Conservation (phyloP, 257 asterid genomes). For the Ilex asprella region DNA sequence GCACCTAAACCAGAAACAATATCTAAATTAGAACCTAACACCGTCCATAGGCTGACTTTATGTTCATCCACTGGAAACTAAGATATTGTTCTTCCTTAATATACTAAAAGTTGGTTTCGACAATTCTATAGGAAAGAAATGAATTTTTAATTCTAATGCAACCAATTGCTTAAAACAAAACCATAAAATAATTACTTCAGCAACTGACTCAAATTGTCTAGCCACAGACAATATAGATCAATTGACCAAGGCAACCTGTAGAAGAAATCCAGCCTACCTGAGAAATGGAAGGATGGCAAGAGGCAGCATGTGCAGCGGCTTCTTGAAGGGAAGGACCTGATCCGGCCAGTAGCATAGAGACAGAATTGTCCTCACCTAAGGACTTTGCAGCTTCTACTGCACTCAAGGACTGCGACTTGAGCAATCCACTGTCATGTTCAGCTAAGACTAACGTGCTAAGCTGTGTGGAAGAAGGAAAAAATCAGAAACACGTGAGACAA, state of each 20-base stretch:
- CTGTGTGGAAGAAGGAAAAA: conserved; percentile 24
- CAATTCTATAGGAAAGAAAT: no score
- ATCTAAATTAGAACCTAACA: conserved; percentile 2
- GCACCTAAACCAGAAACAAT: conserved; percentile 47
- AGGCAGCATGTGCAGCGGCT: conserved; percentile 77
- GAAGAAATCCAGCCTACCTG: conserved; percentile 30
- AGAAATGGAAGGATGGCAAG: conserved; percentile 70
- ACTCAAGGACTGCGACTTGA: conserved; percentile 65
- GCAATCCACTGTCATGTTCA: conserved; percentile 70
- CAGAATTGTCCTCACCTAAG: conserved; percentile 52
- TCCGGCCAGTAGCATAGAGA: conserved; percentile 79
- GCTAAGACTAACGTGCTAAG: conserved; percentile 79
- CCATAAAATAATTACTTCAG: no score
- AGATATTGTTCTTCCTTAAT: no score
- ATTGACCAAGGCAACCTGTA: no score
- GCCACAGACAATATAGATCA: no score
- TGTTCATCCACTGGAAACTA: not conserved
- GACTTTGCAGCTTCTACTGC: conserved; percentile 81
- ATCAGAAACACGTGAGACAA: not conserved
- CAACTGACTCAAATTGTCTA: no score
- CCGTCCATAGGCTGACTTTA: not conserved
- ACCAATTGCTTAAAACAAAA: no score
- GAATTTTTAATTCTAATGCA: no score
- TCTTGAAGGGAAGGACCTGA: conserved; percentile 70
- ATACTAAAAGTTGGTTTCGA: no score